Percentiles rank a stretch among this genome's conserved stretches.
Evolutionary conservation across 495 filamentous ascomycete species (phyloP).

Genomic region (Entonaema liquescens): DNA sequence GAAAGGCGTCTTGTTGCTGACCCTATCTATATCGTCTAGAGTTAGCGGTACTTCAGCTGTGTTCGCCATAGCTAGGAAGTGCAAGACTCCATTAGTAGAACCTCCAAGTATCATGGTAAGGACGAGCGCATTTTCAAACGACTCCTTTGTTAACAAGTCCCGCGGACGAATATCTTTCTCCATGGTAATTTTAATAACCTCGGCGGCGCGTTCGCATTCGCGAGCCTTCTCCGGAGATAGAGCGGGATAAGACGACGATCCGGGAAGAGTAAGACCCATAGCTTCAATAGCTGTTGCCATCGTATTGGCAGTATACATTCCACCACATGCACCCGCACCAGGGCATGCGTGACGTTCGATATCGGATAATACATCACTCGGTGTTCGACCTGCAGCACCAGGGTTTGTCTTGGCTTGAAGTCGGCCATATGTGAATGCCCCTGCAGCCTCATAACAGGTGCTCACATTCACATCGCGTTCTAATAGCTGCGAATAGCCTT

Average conservation of each 20-base stretch:
- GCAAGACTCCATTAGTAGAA: slow-evolving; percentile 90
- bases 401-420: slow-evolving; percentile 56
- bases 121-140: slow-evolving; percentile 93
- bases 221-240: slow-evolving; percentile 88
- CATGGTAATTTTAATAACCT: slow-evolving; percentile 84
- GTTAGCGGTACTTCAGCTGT: slow-evolving; percentile 85
- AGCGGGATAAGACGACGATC: slow-evolving; percentile 90
- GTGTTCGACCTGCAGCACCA: slow-evolving; percentile 54
- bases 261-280: slow-evolving; percentile 90
- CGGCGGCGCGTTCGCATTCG: slow-evolving; percentile 87
- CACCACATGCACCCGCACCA: slow-evolving; percentile 92
- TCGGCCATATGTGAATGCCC: slow-evolving; percentile 83
- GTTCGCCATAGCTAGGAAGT: slow-evolving; percentile 94
- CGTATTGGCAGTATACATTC: slow-evolving; percentile 97
- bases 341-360: slow-evolving; percentile 88
- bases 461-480: slow-evolving; percentile 87
- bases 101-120: slow-evolving; percentile 94
- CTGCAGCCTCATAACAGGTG: slow-evolving; percentile 89
- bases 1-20: slow-evolving; percentile 89
- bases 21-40: slow-evolving; percentile 86
- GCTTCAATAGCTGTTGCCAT: slow-evolving; percentile 97
- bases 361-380: slow-evolving; percentile 85
- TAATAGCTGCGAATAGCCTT: slow-evolving; percentile 81
- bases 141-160: slow-evolving; percentile 81
- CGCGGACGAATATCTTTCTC: slow-evolving; percentile 86